phyloP scores from a whole-genome alignment of 768 basidiomycete genomes.

The Trametes meyenii region DNA sequence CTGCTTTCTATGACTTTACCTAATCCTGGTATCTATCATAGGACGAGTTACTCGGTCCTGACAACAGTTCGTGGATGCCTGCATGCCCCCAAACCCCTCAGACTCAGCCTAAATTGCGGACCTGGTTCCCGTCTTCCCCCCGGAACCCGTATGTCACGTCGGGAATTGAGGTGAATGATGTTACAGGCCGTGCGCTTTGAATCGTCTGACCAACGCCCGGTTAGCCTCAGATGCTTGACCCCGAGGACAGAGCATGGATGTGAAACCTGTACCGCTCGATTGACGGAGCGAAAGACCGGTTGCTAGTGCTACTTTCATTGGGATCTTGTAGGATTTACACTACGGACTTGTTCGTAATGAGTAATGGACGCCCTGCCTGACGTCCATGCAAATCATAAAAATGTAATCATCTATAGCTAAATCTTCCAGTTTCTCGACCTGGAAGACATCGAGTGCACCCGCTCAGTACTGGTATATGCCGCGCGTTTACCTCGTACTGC shows the following conservation, averaged over 20 bases:
- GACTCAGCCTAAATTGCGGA: background rate
- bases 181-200: background rate
- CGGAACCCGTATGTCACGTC: background rate
- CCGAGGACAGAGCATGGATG: conserved; percentile 29
- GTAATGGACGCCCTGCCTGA: too few species aligned
- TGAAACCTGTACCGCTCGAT: background rate
- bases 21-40: background rate
- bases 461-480: too few species aligned
- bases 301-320: background rate
- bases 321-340: background rate
- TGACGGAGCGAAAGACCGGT: background rate
- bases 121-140: conserved; percentile 4
- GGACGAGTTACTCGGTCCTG: conserved; percentile 37
- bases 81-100: background rate
- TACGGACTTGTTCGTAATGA: too few species aligned
- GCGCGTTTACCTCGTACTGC: too few species aligned
- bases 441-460: too few species aligned
- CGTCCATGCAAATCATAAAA: too few species aligned
- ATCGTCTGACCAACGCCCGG: background rate
- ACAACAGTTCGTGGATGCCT: conserved; percentile 44
- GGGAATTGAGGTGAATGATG: conserved; percentile 5
- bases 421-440: too few species aligned
- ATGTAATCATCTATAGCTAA: too few species aligned
- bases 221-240: conserved; percentile 26
- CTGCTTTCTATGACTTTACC: background rate